Percentiles rank a stretch among this genome's conserved stretches.
Evolutionary conservation across 2,329 filamentous ascomycete genomes (phyloP).

Genomic region (Curvularia sp.): DNA sequence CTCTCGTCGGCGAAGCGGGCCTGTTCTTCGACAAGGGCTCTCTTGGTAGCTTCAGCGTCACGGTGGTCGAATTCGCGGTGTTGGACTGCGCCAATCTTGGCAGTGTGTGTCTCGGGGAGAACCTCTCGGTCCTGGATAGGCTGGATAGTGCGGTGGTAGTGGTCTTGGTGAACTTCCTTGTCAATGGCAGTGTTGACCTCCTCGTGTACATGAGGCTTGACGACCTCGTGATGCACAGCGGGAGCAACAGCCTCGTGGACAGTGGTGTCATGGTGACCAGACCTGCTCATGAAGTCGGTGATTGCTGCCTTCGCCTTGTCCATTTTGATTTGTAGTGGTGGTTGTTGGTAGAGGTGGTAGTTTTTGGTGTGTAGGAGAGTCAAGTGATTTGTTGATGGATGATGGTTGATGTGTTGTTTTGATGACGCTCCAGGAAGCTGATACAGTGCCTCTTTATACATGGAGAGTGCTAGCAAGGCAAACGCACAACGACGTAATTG

Average conservation of each 20-base stretch:
- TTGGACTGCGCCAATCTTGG: constrained; percentile 66
- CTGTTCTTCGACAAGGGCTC: constrained; percentile 56
- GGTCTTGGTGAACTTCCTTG: constrained; percentile 74
- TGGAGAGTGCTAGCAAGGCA: constrained; percentile 2
- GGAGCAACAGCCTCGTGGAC: constrained; percentile 71
- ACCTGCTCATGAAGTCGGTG: constrained; percentile 64
- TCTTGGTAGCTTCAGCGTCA: constrained; percentile 53
- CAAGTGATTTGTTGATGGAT: constrained; percentile 6
- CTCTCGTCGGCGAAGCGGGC: constrained; percentile 62
- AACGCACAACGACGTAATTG: constrained; percentile 38
- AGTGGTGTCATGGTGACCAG: constrained; percentile 73
- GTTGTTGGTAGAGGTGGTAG: constrained; percentile 5
- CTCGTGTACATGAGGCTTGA: constrained; percentile 68
- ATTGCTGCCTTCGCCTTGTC: constrained; percentile 70
- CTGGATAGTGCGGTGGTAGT: constrained; percentile 74
- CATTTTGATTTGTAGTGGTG: constrained; percentile 50
- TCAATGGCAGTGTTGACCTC: constrained; percentile 69
- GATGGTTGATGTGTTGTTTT: constrained; percentile 18
- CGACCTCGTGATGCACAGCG: constrained; percentile 66
- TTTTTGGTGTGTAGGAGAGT: constrained; percentile 7
- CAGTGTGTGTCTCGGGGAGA: constrained; percentile 68
- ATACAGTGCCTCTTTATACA: constrained; percentile 33
- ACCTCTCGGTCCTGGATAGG: constrained; percentile 65
- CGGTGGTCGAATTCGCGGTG: constrained; percentile 69
- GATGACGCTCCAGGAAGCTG: constrained; percentile 20